phyloP scores from a whole-genome alignment of 306 rosid genomes.

The Mimosa pudica region DNA sequence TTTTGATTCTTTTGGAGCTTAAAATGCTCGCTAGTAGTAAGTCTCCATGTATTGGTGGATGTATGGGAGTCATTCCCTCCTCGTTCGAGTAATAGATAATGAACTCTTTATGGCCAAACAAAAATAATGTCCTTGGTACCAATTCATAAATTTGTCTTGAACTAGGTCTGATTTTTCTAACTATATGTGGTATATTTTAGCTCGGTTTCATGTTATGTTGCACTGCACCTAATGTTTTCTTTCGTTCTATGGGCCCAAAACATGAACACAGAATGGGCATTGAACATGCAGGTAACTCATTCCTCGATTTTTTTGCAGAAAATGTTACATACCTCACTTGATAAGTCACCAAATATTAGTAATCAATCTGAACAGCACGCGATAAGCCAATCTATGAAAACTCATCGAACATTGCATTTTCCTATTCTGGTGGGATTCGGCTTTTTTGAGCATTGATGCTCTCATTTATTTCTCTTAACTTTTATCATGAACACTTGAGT shows the following conservation, averaged over 20 bases:
- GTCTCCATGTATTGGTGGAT: no score
- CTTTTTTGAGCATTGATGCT: constrained; percentile 30
- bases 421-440: constrained; percentile 29
- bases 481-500: constrained; percentile 35
- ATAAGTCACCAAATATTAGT: constrained; percentile 15
- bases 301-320: not conserved
- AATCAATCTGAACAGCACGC: constrained; percentile 10
- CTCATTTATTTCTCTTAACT: constrained; percentile 5
- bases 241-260: constrained; percentile 25
- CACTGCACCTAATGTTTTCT: not conserved
- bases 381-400: not conserved
- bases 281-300: not conserved
- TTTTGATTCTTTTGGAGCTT: no score
- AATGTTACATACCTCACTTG: not conserved
- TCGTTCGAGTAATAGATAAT: no score
- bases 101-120: no score
- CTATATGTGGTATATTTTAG: not conserved
- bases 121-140: no score
- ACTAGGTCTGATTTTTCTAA: not conserved
- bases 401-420: not conserved
- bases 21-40: no score
- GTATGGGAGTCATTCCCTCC: no score
- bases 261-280: constrained; percentile 5
- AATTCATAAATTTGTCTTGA: no score
- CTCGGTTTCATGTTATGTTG: not conserved